Evolutionary conservation across 2,329 filamentous ascomycete species (phyloP).

Genomic region (Juglanconis juglandina): DNA sequence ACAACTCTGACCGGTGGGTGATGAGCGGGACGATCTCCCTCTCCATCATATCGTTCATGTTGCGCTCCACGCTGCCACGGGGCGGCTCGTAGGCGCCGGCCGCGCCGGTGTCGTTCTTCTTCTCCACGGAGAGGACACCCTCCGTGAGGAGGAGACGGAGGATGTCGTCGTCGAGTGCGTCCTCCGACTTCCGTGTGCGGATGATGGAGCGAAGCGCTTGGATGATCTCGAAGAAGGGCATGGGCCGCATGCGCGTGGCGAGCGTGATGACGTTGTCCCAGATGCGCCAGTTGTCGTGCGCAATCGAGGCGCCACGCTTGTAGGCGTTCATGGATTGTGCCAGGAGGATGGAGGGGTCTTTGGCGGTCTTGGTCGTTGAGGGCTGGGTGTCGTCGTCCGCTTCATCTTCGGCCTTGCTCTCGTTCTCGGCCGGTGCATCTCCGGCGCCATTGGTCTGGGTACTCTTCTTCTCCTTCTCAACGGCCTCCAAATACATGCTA

Average conservation of each 20-base stretch:
- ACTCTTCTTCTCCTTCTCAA: constrained; percentile 35
- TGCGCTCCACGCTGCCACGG: constrained; percentile 57
- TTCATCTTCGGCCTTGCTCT: constrained; percentile 24
- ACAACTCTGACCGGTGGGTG: constrained; percentile 72
- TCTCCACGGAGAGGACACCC: constrained; percentile 48
- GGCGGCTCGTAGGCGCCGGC: constrained; percentile 37
- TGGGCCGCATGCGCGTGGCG: constrained; percentile 71
- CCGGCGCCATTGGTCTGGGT: constrained; percentile 19
- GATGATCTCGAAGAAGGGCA: constrained; percentile 71
- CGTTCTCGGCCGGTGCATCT: constrained; percentile 20
- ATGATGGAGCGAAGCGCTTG: constrained; percentile 72
- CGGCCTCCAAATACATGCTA: constrained; percentile 58
- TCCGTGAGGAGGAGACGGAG: constrained; percentile 70
- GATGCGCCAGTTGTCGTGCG: constrained; percentile 84
- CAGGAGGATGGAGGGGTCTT: constrained; percentile 59
- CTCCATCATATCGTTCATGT: constrained; percentile 71
- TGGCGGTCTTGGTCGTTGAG: constrained; percentile 8
- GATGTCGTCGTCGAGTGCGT: constrained; percentile 71
- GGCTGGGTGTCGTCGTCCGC: constrained; percentile 25
- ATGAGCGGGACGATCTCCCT: constrained; percentile 75
- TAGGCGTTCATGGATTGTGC: constrained; percentile 78
- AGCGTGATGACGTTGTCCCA: constrained; percentile 96
- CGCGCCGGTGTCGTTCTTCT: constrained; percentile 31
- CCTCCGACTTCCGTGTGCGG: constrained; percentile 73
- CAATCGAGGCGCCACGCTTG: constrained; percentile 79